These are phyloP conservation scores for Nakazawaea wickerhamii DNA, from an alignment of 805 yeast genomes.

Conservation along the genomic window DNA sequence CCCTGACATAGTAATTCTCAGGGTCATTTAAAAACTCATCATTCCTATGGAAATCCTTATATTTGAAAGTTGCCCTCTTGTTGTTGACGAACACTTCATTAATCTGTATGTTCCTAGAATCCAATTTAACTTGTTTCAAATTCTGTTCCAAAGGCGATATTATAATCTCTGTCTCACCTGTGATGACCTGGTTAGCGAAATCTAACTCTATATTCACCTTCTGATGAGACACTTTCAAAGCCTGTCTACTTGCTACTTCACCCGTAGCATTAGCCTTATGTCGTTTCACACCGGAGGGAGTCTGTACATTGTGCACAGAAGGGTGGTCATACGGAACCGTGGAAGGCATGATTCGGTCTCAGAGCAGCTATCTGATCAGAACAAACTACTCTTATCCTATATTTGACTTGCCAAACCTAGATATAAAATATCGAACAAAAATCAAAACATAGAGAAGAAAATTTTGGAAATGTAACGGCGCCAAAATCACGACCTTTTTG, in stretches of 20 bases:
- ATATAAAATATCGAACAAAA: no score
- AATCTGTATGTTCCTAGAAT: conserved; percentile 72
- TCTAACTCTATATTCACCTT: conserved; percentile 77
- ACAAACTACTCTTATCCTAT: no score
- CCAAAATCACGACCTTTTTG: no score
- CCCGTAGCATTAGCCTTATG: conserved; percentile 15
- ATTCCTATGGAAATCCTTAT: conserved; percentile 44
- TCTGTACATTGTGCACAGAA: conserved; percentile 2
- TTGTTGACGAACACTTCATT: conserved; percentile 61
- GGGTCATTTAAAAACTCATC: conserved; percentile 29
- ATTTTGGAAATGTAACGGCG: no score
- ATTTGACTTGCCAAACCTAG: no score
- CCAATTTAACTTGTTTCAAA: conserved; percentile 59
- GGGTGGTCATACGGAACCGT: conserved; percentile 7
- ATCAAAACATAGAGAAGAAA: no score
- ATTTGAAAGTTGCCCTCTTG: conserved; percentile 46
- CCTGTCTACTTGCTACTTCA: conserved; percentile 28
- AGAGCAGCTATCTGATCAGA: neutral
- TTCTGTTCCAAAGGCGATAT: conserved; percentile 62
- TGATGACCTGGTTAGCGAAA: conserved; percentile 48
- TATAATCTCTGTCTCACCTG: conserved; percentile 80
- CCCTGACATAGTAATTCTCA: conserved; percentile 24
- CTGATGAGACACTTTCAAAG: conserved; percentile 79
- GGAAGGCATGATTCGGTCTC: conserved; percentile 1
- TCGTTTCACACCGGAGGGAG: neutral